Conservation (phyloP, 2,329 filamentous ascomycete species). For the Ophiostoma piceae region DNA sequence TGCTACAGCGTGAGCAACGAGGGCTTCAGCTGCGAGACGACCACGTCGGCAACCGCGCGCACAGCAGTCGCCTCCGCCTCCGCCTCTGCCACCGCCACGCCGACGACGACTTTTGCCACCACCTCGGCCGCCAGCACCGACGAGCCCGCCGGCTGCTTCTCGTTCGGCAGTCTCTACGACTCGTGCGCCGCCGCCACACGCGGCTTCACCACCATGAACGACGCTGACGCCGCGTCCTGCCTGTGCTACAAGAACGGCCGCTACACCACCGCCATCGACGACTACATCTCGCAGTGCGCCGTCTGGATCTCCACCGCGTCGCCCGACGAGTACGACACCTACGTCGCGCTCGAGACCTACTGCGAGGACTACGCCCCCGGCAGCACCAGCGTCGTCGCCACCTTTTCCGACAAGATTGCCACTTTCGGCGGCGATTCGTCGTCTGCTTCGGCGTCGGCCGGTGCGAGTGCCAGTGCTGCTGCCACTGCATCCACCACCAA, state of each 20-base stretch:
- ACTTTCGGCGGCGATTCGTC: conserved; percentile 20
- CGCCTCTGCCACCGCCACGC: not conserved
- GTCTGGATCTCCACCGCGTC: conserved; percentile 27
- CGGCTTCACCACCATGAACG: conserved; percentile 22
- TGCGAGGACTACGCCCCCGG: conserved; percentile 24
- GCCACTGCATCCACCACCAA: conserved; percentile 7
- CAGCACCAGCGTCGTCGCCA: not conserved
- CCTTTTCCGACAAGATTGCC: conserved; percentile 1
- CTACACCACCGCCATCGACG: conserved; percentile 30
- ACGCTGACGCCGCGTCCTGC: conserved; percentile 27
- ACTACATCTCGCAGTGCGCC: conserved; percentile 28
- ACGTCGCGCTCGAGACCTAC: conserved; percentile 25
- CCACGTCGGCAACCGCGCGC: not conserved
- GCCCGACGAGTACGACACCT: conserved; percentile 25
- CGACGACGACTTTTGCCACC: not conserved
- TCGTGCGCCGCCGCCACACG: conserved; percentile 27
- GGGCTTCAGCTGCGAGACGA: conserved; percentile 22
- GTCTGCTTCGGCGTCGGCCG: not conserved
- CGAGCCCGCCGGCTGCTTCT: conserved; percentile 29
- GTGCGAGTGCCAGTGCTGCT: not conserved
- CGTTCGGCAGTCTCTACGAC: conserved; percentile 25
- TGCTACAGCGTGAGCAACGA: conserved; percentile 17
- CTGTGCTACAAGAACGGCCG: conserved; percentile 28
- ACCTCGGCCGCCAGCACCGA: conserved; percentile 4
- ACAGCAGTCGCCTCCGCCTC: not conserved